Base-by-base conservation (phyloP, 2,329 filamentous ascomycete species). In the Fusarium abutilonis region DNA sequence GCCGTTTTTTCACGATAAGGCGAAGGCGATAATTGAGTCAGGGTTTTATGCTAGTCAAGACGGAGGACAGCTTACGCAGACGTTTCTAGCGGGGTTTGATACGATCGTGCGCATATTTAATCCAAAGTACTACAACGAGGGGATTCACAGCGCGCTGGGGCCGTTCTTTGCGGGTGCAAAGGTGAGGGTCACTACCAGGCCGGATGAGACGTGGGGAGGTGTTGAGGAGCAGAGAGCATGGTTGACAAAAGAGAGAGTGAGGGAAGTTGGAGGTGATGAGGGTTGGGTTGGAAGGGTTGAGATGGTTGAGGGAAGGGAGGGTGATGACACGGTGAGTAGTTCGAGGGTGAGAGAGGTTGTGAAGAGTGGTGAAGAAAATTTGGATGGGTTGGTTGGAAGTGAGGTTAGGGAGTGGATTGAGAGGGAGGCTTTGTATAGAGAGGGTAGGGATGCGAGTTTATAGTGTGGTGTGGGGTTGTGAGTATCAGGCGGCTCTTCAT, bases 1-100 rank as follows among this genome's bases (percentile, higher is more conserved):
- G 68, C 88, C 91, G 0, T 93, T 89, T 72, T 95, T 94, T 68
- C 85, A 86, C 55, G 87, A 89, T 69, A 94, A 94, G 76, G 85
- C 86, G 8, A 65, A 70, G 11, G 86, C 85, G 1, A 86, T 93
- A 26, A 76, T 79, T 0, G 69, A 73, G 9, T 73, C 74, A 0
- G 76, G 77, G 0, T 77, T 78, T 34, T 86, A 85, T 13, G 28
- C 23, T 63, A 52, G 13, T 28, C 28, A 26, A 4, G 23, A 26
- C 8, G 34, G 29, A 9, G 15, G 23, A 15, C 43, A 70, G 9
- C 70, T 73, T 8, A 77, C 82, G 49, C 89, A 92, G 68, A 77
- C 90, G 4, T 91, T 91, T 69, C 82, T 93, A 3, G 84, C 86
- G 2, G 91, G 91, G 26, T 94, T 87, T 72, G 91, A 94, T 69